phyloP scores from a whole-genome alignment of 225 moss, liverwort and hornwort species.

The Sphagnum tenellum region DNA sequence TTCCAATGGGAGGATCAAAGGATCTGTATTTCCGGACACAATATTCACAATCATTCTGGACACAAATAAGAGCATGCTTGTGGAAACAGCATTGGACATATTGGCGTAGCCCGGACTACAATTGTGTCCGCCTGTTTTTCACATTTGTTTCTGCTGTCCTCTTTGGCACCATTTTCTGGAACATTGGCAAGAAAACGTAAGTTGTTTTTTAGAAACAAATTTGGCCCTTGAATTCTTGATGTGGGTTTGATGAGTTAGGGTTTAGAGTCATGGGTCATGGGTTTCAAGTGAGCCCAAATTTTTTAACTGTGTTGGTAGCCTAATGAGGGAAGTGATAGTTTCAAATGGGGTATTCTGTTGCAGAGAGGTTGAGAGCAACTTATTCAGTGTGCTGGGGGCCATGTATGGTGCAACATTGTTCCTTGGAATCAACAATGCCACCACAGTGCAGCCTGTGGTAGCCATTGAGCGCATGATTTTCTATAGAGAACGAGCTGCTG shows the following conservation, averaged over 20 bases:
- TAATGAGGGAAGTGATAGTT: too few relatives aligned
- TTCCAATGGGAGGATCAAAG: constrained; percentile 5
- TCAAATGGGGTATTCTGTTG: constrained; percentile 1
- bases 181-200: constrained; percentile 7
- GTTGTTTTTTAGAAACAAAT: too few relatives aligned
- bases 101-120: constrained; percentile 29
- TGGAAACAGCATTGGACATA: constrained; percentile 31
- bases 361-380: constrained; percentile 16
- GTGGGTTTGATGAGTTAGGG: too few relatives aligned
- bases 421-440: constrained; percentile 30
- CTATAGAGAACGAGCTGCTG: constrained; percentile 31
- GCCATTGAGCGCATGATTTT: constrained; percentile 25
- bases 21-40: constrained; percentile 18
- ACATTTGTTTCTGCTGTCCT: constrained; percentile 17
- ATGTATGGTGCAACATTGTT: constrained; percentile 36
- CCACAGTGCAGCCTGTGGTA: constrained; percentile 30
- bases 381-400: constrained; percentile 34
- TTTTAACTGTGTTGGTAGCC: too few relatives aligned
- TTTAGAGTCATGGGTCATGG: too few relatives aligned
- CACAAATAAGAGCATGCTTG: constrained; percentile 21
- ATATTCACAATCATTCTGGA: constrained; percentile 11
- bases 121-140: constrained; percentile 28
- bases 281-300: too few relatives aligned
- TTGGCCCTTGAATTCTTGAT: too few relatives aligned
- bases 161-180: constrained; percentile 23